Evolutionary conservation across 768 basidiomycete species (phyloP), one percentile per base, ranked within the genome.

Genomic region (Pleurotus eryngii): DNA sequence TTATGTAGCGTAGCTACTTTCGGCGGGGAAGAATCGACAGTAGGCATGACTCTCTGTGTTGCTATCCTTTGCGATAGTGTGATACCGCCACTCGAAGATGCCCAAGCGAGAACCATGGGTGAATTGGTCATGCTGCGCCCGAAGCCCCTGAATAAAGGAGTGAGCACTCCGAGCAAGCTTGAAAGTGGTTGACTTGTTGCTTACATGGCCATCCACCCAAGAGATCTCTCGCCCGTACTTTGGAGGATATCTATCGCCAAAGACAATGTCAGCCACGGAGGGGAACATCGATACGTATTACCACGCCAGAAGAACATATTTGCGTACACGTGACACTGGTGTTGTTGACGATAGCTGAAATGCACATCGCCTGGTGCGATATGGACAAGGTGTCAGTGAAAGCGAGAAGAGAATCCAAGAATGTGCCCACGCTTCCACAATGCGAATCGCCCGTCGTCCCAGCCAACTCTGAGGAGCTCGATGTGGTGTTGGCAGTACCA

Each of bases 91-190:
- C 87, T 82, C 12, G 70, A 67, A 64, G 88, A 86, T 5, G 80
- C 72, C 89, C 88, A 91, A 76, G 84, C 81, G 27, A 90, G 84
- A 58, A 91, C 84, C 86, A 91, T 89, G 0, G 83, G 79, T 5
- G 78, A 72, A 61, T 77, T 72, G 1, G 74, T 66, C 86, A 87
- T 86, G 57, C 68, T 61, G 7, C 58, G 60, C 20, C 86, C 86
- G 63, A 84, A 87, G 4, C 86, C 86, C 65, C 85, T 87, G 62
- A 8, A 63, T 20, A 46, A 49, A 3, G n/a, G 26, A 45, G 22
- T 57, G n/a, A 55, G 9, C 43, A 30, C 50, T 57, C 22, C 22
- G 43, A 55, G 9, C 6, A 49, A 17, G 11, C 17, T 48, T 22
- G 3, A 30, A n/a, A 26, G 46, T 15, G 30, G 3, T 56, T 39